Base-by-base conservation (phyloP, 1,284 basidiomycete species). In the Porogramme epimiltina region DNA sequence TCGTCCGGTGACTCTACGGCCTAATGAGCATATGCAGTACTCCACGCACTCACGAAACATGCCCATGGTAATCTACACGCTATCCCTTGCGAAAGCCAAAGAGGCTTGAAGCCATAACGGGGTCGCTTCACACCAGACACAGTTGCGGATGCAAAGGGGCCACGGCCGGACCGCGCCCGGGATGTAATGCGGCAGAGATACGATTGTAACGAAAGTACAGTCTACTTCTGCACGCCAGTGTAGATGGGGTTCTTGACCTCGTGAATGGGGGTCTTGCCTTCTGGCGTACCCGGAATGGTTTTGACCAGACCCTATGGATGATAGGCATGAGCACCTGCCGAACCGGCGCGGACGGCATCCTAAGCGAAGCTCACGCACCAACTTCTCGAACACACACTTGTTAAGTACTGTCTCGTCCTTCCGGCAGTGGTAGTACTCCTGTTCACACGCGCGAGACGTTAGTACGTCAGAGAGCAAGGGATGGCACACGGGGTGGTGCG, bases 381-480 rank as follows among this genome's bases (percentile, higher is more conserved):
- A 81, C 73, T 98, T 98, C 73, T 96, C 89, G 66, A 98, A 96
- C 76, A 98, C 93, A 75, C 97, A 99, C 60, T 87, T 78, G 80
- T 99, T 99, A 50, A 99, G 81, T 51, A 85, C 73, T 60, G 89
- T 87, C 72, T 99, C 97, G 23, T 87, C 87, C 72, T 93, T 90
- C 62, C 96, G 87, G 72, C 97, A 99, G 40, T 80, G 81, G 69
- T 91, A 89, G 70, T 93, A 95, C 74, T 96, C 89, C 94, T 95
- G 72, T 20, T 45, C 41, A 22, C 41, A 22, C 45, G n/a, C 16
- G 18, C 3, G 8, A 11, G n/a, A n/a, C n/a, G n/a, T n/a, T n/a
- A n/a, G n/a, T n/a, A n/a, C n/a, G n/a, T n/a, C n/a, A n/a, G n/a
- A n/a, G n/a, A n/a, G n/a, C 22, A 41, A 28, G n/a, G 42, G 25